Evolutionary conservation across 2,329 filamentous ascomycete species (phyloP), one percentile per base, ranked within the genome.

Genomic region (Thermoascus crustaceus): DNA sequence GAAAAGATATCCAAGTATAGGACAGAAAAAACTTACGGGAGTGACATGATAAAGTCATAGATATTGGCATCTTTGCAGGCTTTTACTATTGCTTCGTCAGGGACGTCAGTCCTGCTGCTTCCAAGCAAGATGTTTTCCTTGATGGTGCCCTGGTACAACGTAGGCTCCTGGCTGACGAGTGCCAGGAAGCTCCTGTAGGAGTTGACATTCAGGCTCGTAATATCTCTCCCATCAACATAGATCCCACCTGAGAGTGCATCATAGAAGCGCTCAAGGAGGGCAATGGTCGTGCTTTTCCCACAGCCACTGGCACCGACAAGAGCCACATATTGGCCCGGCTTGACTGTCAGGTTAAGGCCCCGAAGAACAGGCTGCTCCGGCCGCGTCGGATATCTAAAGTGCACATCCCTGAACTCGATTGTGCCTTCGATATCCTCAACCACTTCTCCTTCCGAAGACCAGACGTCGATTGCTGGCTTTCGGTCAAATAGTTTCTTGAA

Each of bases 281-380:
- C 83, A 55, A 96, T 94, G 0, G 88, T 93, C 0, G 91, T 96
- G 32, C 80, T 86, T 68, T 98, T 96, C 39, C 91, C 91, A 53
- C 88, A 94, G 2, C 91, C 89, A 30, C 83, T 91, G 0, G 89
- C 82, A n/a, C 91, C 91, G 6, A 96, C 91, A 2, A 96, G 74
- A 0, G 89, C 91, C 58, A 69, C 51, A 42, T 68, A 68, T 42
- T 69, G 64, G 8, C 65, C 65, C 16, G 64, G 63, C 38, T 65
- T 61, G 42, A 68, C 61, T 4, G 55, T 64, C 34, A 68, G 42
- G 39, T 89, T 80, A 7, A 95, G 69, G 0, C 88, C 89, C 18
- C 85, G 82, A 2, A 96, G 77, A 0, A 96, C 86, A n/a, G 86
- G 85, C 48, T 94, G 85, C 48, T 94, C 86, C 0, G 85, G 84